Evolutionary conservation across 768 basidiomycete species (phyloP).

Genomic region (Tricholoma hemisulphureum): DNA sequence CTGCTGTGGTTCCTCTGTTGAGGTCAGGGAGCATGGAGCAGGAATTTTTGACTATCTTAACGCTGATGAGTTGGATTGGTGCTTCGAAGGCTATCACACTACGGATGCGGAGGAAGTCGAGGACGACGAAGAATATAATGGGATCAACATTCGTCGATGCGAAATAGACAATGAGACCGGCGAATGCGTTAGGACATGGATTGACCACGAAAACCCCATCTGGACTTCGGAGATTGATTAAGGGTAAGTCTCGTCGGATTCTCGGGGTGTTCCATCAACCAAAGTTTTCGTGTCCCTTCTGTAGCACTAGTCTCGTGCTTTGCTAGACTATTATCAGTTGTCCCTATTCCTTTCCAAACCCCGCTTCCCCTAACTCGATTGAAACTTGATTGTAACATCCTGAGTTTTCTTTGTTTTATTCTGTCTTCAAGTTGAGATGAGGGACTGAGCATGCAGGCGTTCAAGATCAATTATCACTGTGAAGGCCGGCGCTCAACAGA

Average conservation of each 20-base stretch:
- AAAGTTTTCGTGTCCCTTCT: no score
- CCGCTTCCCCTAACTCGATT: no score
- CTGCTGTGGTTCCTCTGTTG: neutral
- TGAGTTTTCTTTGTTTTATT: no score
- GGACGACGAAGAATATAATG: constrained; percentile 9
- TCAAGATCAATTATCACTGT: no score
- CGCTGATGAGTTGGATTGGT: neutral
- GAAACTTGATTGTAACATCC: no score
- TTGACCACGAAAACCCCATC: neutral
- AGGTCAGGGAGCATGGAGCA: neutral
- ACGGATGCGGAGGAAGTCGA: constrained; percentile 11
- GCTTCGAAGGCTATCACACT: constrained; percentile 13
- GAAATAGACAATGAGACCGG: neutral
- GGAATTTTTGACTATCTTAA: constrained; percentile 2
- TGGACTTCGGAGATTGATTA: neutral
- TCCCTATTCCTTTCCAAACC: no score
- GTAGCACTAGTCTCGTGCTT: no score
- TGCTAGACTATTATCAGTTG: no score
- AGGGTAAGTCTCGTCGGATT: neutral
- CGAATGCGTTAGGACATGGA: neutral
- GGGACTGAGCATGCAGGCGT: no score
- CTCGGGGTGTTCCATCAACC: no score
- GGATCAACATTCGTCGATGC: constrained; percentile 5
- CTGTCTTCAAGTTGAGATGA: no score
- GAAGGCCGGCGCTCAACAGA: no score